phyloP scores from a whole-genome alignment of 768 basidiomycete species.

The Leccinum broughii region DNA sequence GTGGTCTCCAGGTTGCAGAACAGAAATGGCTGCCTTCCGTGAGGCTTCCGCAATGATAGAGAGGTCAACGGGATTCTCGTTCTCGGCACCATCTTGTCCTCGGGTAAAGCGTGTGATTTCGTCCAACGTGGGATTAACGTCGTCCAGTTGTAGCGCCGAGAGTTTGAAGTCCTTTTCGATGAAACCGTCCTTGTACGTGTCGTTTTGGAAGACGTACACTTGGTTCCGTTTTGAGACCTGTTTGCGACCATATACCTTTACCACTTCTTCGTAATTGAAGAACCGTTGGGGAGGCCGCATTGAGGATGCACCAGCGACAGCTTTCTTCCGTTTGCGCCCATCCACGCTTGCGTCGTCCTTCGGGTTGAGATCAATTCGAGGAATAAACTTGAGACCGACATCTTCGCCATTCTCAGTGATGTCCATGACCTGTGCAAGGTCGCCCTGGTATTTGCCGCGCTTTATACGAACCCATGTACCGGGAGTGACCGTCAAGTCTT shows the following conservation, averaged over 20 bases:
- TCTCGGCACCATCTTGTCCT: conserved; percentile 67
- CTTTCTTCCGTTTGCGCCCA: conserved; percentile 80
- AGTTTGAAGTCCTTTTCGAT: conserved; percentile 95
- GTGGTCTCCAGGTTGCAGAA: conserved; percentile 96
- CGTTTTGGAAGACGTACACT: conserved; percentile 84
- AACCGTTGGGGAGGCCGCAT: conserved; percentile 88
- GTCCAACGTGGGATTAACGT: conserved; percentile 93
- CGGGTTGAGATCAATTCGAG: conserved; percentile 96
- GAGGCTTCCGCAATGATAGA: conserved; percentile 92
- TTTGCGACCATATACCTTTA: conserved; percentile 81
- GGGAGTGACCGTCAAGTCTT: conserved; percentile 77
- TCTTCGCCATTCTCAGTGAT: conserved; percentile 92
- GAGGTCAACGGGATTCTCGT: conserved; percentile 76
- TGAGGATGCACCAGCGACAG: conserved; percentile 44
- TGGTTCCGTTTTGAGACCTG: conserved; percentile 72
- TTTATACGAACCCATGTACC: conserved; percentile 96
- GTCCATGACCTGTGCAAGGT: conserved; percentile 94
- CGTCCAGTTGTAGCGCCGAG: conserved; percentile 73
- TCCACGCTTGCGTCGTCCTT: conserved; percentile 71
- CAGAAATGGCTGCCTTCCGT: conserved; percentile 85
- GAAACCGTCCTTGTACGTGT: conserved; percentile 94
- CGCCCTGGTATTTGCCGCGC: conserved; percentile 91
- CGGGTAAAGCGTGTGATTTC: conserved; percentile 91
- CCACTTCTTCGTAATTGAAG: conserved; percentile 92
- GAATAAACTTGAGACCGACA: conserved; percentile 89